Base-by-base conservation (phyloP, 805 yeast genomes). In the Sungouiozyma ichnusensis region DNA sequence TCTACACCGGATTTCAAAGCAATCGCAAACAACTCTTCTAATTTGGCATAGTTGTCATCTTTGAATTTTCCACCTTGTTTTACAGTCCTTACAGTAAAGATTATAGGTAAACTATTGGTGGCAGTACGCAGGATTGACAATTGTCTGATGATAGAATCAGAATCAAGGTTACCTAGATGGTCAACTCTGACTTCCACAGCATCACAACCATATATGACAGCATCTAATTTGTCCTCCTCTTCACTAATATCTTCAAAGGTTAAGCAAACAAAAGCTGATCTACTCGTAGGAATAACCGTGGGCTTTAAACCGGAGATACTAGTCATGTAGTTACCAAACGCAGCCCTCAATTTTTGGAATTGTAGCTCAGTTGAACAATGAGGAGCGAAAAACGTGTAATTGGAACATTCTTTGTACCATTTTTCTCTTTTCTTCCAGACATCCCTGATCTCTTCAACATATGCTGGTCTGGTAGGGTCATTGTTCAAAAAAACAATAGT, bases 381-480 rank as follows among this genome's bases (percentile, higher is more conserved):
- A 17, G 86, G 76, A 2, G 94, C 79, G 66, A 72, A 85, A 65
- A 82, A 85, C 53, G 74, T 73, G 58, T 73, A 77, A 59, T 83
- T 86, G 3, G 95, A 81, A 52, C 90, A 84, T 42, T 81, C 85
- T 29, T 72, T 69, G 65, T 87, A 92, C 80, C 84, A 81, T 6
- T 63, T 55, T 61, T 84, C 81, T 62, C 99, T 77, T 58, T 87
- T 77, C 32, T 66, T 55, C 94, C 96, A 92, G 24, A 92, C 97
- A 20, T 74, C 77, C 49, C 71, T 70, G 52, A 87, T 79, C 54
- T 87, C 96, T 51, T 78, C 85, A 11, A 72, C 71, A 53, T 80
- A 88, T 1, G 95, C 84, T 14, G 99, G 99, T 58, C 99, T 74
- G 0, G 87, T 71, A 38, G 83, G 77, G 62, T 92, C 99, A 44